A percentile compares a stretch with the other conserved stretches of the same genome.
phyloP scores from a whole-genome alignment of 345 rosid genomes.

The Salix viminalis region DNA sequence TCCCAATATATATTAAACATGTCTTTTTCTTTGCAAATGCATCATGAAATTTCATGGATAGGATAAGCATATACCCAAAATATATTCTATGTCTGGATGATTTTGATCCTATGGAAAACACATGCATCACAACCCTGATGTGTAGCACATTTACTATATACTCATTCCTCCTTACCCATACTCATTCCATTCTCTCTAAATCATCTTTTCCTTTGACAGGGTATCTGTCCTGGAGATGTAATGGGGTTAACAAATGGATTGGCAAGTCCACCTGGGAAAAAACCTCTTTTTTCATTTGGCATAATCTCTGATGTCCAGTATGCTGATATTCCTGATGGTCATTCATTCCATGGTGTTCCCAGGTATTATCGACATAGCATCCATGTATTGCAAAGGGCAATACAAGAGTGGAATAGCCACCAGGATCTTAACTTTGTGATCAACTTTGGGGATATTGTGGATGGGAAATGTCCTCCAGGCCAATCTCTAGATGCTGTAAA shows the following conservation, averaged over 20 bases:
- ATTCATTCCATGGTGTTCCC: conserved; percentile 76
- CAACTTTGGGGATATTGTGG: conserved; percentile 86
- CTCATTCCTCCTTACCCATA: neutral
- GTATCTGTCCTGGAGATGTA: too few species aligned
- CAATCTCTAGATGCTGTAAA: conserved; percentile 53
- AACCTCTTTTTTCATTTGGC: conserved; percentile 83
- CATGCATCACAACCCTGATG: neutral
- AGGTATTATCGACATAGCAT: conserved; percentile 78
- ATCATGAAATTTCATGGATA: neutral
- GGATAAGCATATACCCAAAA: neutral
- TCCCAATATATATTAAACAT: neutral
- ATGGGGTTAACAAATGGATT: conserved; percentile 19
- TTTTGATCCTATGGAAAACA: neutral
- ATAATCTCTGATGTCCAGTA: conserved; percentile 86
- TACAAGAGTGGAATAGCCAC: conserved; percentile 59
- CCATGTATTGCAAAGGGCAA: conserved; percentile 66
- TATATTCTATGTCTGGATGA: neutral
- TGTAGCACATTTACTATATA: neutral
- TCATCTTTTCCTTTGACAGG: too few species aligned
- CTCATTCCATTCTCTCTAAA: neutral
- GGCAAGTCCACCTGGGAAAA: conserved; percentile 28
- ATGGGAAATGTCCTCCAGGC: conserved; percentile 69
- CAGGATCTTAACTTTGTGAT: conserved; percentile 59
- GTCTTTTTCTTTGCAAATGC: neutral
- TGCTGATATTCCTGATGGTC: conserved; percentile 87